These are phyloP conservation scores for Cucumis melo DNA, from an alignment of 306 rosid species.

Conservation along the genomic window DNA sequence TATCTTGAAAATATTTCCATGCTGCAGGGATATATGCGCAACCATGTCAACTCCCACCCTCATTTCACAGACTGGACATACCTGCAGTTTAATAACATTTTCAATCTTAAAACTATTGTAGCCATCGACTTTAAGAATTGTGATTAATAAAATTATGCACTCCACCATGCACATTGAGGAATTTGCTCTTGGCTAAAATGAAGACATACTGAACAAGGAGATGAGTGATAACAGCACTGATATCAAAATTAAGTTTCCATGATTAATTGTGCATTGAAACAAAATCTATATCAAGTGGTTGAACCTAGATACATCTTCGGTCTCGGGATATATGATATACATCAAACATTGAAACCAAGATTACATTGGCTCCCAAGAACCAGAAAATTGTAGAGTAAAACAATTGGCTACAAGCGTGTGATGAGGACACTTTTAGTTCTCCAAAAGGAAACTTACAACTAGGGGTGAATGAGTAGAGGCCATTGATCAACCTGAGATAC, in stretches of 20 bases:
- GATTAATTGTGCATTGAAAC: neutral
- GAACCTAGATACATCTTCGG: neutral
- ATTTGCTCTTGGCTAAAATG: neutral
- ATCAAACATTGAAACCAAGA: neutral
- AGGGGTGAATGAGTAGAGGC: neutral
- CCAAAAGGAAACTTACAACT: neutral
- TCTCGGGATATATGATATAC: neutral
- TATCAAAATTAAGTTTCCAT: neutral
- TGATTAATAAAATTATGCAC: neutral
- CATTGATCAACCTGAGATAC: neutral
- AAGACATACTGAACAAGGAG: neutral
- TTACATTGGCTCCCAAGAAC: neutral
- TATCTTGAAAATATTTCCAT: slow-evolving; percentile 92
- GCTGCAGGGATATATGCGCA: slow-evolving; percentile 86
- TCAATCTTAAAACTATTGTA: neutral
- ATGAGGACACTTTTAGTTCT: too few relatives aligned
- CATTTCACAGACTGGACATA: slow-evolving; percentile 85
- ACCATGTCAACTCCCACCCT: slow-evolving; percentile 98
- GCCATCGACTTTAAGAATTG: neutral
- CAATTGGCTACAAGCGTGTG: neutral
- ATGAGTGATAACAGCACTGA: neutral
- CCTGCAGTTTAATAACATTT: slow-evolving; percentile 33
- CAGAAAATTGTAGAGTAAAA: neutral
- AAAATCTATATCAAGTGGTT: neutral
- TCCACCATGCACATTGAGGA: neutral